Base-by-base conservation (phyloP, 306 rosid genomes). In the Cyamopsis tetragonoloba region DNA sequence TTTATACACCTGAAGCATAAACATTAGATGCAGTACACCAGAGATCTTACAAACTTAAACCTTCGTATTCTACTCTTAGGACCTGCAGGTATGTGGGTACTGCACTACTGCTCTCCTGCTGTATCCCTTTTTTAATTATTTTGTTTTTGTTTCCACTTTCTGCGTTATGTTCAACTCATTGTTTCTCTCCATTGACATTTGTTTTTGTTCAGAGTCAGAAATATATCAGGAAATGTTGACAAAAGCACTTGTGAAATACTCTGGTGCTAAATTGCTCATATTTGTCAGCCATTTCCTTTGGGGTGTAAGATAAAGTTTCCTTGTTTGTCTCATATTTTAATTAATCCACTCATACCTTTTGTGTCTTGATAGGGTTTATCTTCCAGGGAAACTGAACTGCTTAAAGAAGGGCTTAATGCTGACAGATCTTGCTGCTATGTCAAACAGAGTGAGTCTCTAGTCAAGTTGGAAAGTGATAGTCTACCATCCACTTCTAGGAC, bases 31-130 rank as follows among this genome's bases (percentile, higher is more conserved):
- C 91, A 91, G 86, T 91, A 85, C 69, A 84, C 99, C 10, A 55
- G 92, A 12, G 96, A 95, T 77, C 93, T 95, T 62, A 76, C 88
- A 59, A 91, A 97, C 59, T 89, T 95, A 76, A 95, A 91, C 62
- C 99, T 97, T 13, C 92, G 99, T 30, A 87, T 95, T 77, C 81
- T 95, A 84, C 97, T 95, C 19, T 95, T 96, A 54, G 99, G 99
- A 66, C 99, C 99, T 41, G 95, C 96, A 80, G 99, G 99, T 95
- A 7, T 68, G 86, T 76, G 64, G 31, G 19, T 62, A 28, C 59
- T 77, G n/a, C 70, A 82, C 19, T 12, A 27, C 17, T 65, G 27
- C 53, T 41, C 69, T 46, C 14, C n/a, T n/a, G n/a, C 30, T 31
- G 3, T 47, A 15, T 56, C 13, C 43, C 13, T n/a, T n/a, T n/a